These are phyloP conservation scores for Grammothele lineata DNA, from an alignment of 768 basidiomycete genomes.

Conservation along the genomic window DNA sequence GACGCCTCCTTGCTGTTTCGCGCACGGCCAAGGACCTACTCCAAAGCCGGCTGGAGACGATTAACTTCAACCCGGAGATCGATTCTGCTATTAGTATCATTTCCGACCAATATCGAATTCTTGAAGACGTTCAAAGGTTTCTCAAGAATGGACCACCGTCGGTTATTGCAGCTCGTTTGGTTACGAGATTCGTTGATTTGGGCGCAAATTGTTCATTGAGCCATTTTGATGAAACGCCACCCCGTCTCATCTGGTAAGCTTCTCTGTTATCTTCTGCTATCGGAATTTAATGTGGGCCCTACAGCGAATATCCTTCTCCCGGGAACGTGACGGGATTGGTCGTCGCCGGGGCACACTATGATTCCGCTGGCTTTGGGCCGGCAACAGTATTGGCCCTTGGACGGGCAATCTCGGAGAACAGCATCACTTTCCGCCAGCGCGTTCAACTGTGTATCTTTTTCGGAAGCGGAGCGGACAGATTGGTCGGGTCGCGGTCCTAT, in stretches of 20 bases:
- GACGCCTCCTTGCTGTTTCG: no score
- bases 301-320: slow-evolving; percentile 55
- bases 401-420: slow-evolving; percentile 60
- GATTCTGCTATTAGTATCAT: no score
- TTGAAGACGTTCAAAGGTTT: no score
- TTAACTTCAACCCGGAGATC: no score
- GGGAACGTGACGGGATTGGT: slow-evolving; percentile 57
- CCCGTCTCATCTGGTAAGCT: background rate
- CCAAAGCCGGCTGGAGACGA: no score
- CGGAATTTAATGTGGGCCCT: no score
- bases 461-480: slow-evolving; percentile 89
- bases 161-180: background rate
- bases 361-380: slow-evolving; percentile 67
- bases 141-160: no score
- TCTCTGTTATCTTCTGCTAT: background rate
- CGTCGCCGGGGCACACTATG: slow-evolving; percentile 83
- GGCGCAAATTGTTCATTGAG: slow-evolving; percentile 82
- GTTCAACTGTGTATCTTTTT: slow-evolving; percentile 82
- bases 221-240: background rate
- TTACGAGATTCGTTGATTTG: slow-evolving; percentile 59
- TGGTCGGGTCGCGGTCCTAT: slow-evolving; percentile 76
- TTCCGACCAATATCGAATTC: no score
- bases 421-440: slow-evolving; percentile 64
- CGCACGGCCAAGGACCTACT: no score
- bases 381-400: slow-evolving; percentile 75